Base-by-base conservation (phyloP, 2,329 filamentous ascomycete species). In the Lecanosticta acicola region DNA sequence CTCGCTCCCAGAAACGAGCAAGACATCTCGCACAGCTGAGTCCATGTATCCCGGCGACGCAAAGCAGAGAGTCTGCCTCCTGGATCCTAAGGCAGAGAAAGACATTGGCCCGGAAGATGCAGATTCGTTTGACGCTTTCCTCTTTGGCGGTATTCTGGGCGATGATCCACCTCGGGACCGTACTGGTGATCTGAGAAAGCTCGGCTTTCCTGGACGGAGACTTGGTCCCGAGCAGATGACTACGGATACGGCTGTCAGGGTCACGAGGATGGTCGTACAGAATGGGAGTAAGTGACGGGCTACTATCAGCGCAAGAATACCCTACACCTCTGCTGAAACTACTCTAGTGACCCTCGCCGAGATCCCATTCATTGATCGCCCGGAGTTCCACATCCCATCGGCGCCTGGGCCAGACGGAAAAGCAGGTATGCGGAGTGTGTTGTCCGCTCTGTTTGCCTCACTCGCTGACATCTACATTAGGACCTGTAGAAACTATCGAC, bases 221-320 rank as follows among this genome's bases (percentile, higher is more conserved):
- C 75, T 98, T 21, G 93, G 93, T 0, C 87, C 91, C 5, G 84
- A 90, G 59, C 93, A 98, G 69, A 96, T 98, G 91, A 97, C 93
- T 2, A 98, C 93, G 3, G 93, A 98, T 66, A 98, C 93, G 16
- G 93, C 93, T 3, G 93, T 96, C 41, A 79, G 93, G 56, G 91
- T 96, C 36, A 97, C 93, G 24, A 80, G 93, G 55, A 84, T 94
- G 58, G 85, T 97, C 4, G 82, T 90, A 9, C 85, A 94, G 61
- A 80, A 90, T 55, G 85, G 85, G 71, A 78, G 90, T 94, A 68
- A 54, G 78, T 63, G 19, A 14, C 33, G 11, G 14, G 8, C 7
- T 33, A n/a, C 24, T 5, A 29, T 29, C 5, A 7, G 5, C 24
- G 24, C 5, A 29, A 29, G 11, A 29, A 11, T 29, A n/a, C n/a